Percentiles rank a stretch among this genome's conserved stretches.
Evolutionary conservation across 768 basidiomycete genomes (phyloP).

Genomic region (Tylopilus rubrobrunneus): DNA sequence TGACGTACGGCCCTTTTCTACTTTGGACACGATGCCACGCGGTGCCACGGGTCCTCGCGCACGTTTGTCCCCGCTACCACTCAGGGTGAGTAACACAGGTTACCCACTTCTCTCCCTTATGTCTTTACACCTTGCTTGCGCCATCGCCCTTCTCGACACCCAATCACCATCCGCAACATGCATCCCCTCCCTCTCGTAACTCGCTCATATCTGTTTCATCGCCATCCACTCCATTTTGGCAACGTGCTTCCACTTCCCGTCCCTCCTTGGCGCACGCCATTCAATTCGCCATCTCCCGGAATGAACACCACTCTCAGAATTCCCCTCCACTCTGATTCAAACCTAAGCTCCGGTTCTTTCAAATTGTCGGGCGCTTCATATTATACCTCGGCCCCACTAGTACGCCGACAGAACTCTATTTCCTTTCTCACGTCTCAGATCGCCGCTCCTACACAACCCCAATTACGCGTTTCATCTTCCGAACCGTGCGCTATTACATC

Average conservation of each 20-base stretch:
- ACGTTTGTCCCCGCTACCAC: conserved; percentile 30
- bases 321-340: background rate
- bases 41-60: conserved; percentile 35
- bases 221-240: background rate
- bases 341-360: conserved; percentile 17
- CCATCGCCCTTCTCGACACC: conserved; percentile 10
- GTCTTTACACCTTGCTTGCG: conserved; percentile 1
- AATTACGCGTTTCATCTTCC: background rate
- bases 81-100: background rate
- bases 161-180: conserved; percentile 28
- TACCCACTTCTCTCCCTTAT: conserved; percentile 1
- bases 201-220: conserved; percentile 8
- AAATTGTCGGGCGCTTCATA: conserved; percentile 16
- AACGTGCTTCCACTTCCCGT: conserved; percentile 17
- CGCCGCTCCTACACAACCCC: background rate
- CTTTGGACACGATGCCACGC: conserved; percentile 15
- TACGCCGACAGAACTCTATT: conserved; percentile 15
- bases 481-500: too few species aligned
- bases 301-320: background rate
- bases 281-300: conserved; percentile 3
- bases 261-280: background rate
- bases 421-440: conserved; percentile 9
- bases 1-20: conserved; percentile 26
- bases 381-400: background rate
- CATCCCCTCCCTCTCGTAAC: conserved; percentile 17